Evolutionary conservation across 306 rosid species (phyloP), one percentile per base, ranked within the genome.

Genomic region (Fragaria nilgerrensis): DNA sequence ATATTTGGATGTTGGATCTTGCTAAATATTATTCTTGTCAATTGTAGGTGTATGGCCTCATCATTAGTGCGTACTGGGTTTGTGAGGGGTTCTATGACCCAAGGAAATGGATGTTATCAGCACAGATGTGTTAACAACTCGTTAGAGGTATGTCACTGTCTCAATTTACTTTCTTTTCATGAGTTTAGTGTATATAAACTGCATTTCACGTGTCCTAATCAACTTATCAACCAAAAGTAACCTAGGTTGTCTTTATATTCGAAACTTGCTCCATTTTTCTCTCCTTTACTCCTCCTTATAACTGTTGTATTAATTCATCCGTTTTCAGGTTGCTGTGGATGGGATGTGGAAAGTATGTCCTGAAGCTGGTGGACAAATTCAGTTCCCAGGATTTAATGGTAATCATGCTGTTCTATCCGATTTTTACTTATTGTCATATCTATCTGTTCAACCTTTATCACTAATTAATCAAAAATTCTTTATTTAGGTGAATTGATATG

Each of bases 41-140:
- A 29, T 56, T 80, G 66, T 77, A 96, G 99, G 89, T 96, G 99
- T 83, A 96, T 96, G 97, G 87, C 94, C 84, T 96, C 99, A 36
- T 91, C 99, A 15, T 81, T 96, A 77, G 99, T 96, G 41, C 92
- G 99, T 70, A 89, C 92, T 75, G 98, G 98, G 58, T 94, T 92
- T 86, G 92, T 94, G 37, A 84, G 97, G 80, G 98, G 98, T 50
- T 92, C 95, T 36, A 56, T 81, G 87, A 86, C 96, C 79, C 97
- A 94, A 78, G 98, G 96, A 79, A 94, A 94, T 84, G 98, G 98
- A 70, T 94, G 97, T 85, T 94, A 94, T 90, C 96, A 90, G 84
- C 97, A 94, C 78, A 82, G 92, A 77, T 94, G 98, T 75, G 82
- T 84, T 77, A 94, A 88, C 79, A 90, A 84, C 73, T 84, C 92